Base-by-base conservation (phyloP, 371 early-diverging fungal species). In the Rhizopus stolonifer region DNA sequence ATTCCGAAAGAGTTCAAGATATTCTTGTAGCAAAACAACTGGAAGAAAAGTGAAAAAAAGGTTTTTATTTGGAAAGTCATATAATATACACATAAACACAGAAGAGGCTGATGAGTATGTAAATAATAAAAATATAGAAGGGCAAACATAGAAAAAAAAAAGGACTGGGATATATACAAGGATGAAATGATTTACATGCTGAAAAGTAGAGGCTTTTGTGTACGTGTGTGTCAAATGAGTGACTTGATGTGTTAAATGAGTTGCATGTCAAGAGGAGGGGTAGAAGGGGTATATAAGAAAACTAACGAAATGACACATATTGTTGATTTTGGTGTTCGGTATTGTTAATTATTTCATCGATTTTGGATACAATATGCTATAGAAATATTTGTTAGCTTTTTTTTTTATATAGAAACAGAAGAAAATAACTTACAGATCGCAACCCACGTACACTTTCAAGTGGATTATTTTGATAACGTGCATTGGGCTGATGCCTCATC, bases 1-100 rank as follows among this genome's bases (percentile, higher is more conserved):
- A 76, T 46, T 52, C 62, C 7, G 56, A 69, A 45, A 56, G 68
- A 44, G 31, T 68, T 3, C 50, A 52, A 34, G 46, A 61, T 18
- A 26, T 48, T 9, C 19, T 56, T 21, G 45, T 47, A 44, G 34
- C 46, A 33, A 29, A 32, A 25, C 42, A 52, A 22, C 34, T 26
- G 47, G n/a, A 49, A 24, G 31, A 10, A 29, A 29, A 29, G 10
- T 29, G 10, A 10, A 29, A 10, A 4, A 29, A 4, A 29, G 10
- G 10, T 29, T 29, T 29, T 29, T 29, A 29, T 29, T 7, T 29
- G 10, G 10, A 29, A 29, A 10, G 10, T 7, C 4, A 29, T 10
- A 29, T 29, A 29, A 29, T 4, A 29, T 29, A 29, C 31, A 7
- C 31, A 29, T 10, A 29, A 29, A 29, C 10, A 29, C 31, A 29